Conservation (phyloP, 352 stramenopile genomes). For the Pilasporangium apinafurcum region DNA sequence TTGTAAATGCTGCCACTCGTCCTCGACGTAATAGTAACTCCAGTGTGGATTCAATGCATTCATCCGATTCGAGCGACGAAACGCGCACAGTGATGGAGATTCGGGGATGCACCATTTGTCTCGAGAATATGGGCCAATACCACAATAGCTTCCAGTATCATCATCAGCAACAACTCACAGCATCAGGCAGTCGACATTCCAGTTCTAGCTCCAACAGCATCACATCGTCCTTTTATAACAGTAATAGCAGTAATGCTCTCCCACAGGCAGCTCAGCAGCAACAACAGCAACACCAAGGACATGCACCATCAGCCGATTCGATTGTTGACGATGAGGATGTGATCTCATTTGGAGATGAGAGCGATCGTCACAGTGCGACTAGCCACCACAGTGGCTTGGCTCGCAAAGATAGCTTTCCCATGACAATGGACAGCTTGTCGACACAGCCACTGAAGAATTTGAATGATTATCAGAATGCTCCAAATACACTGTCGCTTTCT, state of each 20-base stretch:
- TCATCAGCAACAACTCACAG: conserved; percentile 7
- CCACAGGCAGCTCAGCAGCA: too few relatives aligned
- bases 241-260: too few relatives aligned
- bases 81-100: conserved; percentile 20
- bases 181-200: not conserved
- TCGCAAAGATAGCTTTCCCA: conserved; percentile 1
- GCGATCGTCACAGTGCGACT: conserved; percentile 7
- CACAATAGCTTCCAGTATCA: conserved; percentile 1
- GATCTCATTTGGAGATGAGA: conserved; percentile 10
- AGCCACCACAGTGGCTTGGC: conserved; percentile 9
- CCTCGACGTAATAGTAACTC: conserved; percentile 7
- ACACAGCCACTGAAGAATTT: conserved; percentile 11
- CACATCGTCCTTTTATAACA: conserved; percentile 5
- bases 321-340: conserved; percentile 8
- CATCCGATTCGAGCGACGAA: conserved; percentile 4
- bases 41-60: conserved; percentile 10
- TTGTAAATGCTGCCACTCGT: conserved; percentile 16
- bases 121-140: conserved; percentile 3
- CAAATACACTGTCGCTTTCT: conserved; percentile 38
- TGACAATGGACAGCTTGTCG: not conserved
- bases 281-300: not conserved
- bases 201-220: conserved; percentile 3
- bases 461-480: conserved; percentile 6
- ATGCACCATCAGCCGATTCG: not conserved
- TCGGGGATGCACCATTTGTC: conserved; percentile 15